Conservation (phyloP, 148 eudicot species). For the Gaultheria prostrata region DNA sequence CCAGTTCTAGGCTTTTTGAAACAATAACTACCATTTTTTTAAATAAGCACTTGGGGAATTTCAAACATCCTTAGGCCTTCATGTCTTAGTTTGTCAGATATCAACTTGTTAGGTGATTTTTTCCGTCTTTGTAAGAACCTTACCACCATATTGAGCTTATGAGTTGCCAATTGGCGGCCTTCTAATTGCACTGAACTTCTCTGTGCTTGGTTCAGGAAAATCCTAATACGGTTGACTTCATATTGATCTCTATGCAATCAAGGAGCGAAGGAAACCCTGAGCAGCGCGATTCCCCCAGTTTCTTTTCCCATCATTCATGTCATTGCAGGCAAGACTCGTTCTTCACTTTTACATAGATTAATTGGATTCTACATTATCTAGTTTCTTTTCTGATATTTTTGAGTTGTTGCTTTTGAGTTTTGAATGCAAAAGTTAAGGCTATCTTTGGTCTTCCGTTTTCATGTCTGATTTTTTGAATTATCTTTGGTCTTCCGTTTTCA, state of each 20-base stretch:
- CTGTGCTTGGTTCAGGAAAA: constrained; percentile 39
- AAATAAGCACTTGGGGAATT: not conserved
- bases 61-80: not conserved
- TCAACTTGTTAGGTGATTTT: not conserved
- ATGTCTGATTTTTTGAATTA: not conserved
- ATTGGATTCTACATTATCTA: not conserved
- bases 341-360: not conserved
- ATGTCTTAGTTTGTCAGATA: not conserved
- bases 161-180: not conserved
- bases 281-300: constrained; percentile 27
- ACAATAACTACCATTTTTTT: not conserved
- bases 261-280: constrained; percentile 30
- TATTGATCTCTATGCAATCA: constrained; percentile 55
- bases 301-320: constrained; percentile 74
- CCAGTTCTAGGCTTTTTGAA: not conserved
- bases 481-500: not conserved
- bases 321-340: constrained; percentile 66
- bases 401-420: not conserved
- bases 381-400: not conserved
- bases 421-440: not conserved
- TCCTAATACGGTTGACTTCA: constrained; percentile 58
- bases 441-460: not conserved
- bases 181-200: constrained; percentile 13
- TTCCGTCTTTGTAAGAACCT: not conserved
- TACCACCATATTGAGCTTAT: not conserved